These are phyloP conservation scores for Naematelia aurantialba DNA, from an alignment of 768 basidiomycete species.

Conservation along the genomic window DNA sequence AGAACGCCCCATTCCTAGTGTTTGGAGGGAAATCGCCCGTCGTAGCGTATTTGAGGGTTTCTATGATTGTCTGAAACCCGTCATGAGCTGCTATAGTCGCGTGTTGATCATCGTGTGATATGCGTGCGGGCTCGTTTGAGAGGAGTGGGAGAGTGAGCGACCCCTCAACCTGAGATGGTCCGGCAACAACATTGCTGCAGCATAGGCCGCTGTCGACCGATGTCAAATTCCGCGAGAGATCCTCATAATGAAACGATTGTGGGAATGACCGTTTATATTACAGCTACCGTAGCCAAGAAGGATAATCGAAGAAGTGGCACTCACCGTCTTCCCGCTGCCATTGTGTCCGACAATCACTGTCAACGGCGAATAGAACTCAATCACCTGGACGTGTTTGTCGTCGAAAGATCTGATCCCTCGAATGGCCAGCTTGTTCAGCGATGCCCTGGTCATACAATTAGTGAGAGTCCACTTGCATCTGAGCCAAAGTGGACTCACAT, in stretches of 20 bases:
- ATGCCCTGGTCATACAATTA: constrained; percentile 55
- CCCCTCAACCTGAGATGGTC: no score
- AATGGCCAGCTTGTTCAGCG: constrained; percentile 87
- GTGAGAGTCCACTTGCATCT: no score
- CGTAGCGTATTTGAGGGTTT: constrained; percentile 98
- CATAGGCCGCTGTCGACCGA: no score
- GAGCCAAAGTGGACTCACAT: constrained; percentile 3
- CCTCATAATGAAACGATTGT: no score
- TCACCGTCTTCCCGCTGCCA: constrained; percentile 88
- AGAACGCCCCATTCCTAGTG: constrained; percentile 94
- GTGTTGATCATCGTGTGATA: no score
- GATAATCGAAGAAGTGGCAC: neutral
- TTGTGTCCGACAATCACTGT: constrained; percentile 99
- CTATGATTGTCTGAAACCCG: constrained; percentile 77
- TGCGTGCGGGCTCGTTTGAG: no score
- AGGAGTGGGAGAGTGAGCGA: neutral
- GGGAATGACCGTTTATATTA: no score
- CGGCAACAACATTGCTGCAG: no score
- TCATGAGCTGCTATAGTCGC: neutral
- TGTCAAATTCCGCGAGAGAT: no score
- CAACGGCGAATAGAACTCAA: constrained; percentile 95
- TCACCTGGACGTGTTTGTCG: constrained; percentile 86
- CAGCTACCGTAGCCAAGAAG: no score
- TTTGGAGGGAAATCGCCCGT: constrained; percentile 98
- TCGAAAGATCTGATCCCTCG: constrained; percentile 91